These are phyloP conservation scores for Durio zibethinus DNA, from an alignment of 345 rosid genomes.

Conservation along the genomic window DNA sequence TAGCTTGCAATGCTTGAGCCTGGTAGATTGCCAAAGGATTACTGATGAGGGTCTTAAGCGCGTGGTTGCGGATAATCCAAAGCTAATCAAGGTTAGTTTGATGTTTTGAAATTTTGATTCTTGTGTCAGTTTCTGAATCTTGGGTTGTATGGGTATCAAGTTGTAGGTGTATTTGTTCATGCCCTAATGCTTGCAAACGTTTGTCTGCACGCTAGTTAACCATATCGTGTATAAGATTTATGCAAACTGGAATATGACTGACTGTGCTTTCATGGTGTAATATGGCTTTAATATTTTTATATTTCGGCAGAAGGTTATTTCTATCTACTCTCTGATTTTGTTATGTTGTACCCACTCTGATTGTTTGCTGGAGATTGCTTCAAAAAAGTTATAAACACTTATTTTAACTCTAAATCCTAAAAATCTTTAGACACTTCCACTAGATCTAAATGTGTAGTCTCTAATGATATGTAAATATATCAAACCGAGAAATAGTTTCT, in stretches of 20 bases:
- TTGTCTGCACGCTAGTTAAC: background rate
- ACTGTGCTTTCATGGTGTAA: background rate
- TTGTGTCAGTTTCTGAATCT: background rate
- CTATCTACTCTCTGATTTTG: background rate
- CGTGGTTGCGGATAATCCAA: slow-evolving; percentile 24
- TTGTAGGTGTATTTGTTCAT: background rate
- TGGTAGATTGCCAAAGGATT: slow-evolving; percentile 70
- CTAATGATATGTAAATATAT: background rate
- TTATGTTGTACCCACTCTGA: too few species aligned
- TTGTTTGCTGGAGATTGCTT: background rate
- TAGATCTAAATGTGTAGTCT: background rate
- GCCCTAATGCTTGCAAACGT: background rate
- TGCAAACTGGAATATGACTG: background rate
- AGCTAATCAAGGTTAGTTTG: slow-evolving; percentile 58
- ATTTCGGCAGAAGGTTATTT: background rate
- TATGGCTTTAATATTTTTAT: background rate
- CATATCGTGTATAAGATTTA: background rate
- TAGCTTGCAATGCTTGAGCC: slow-evolving; percentile 70
- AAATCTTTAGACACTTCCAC: slow-evolving; percentile 26
- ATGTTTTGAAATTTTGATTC: background rate
- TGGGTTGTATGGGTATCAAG: background rate
- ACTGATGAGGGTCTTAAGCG: slow-evolving; percentile 63
- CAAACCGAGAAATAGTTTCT: background rate
- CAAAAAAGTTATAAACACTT: background rate
- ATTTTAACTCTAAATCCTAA: background rate